Evolutionary conservation across 1,284 basidiomycete species (phyloP), one percentile per base, ranked within the genome.

Genomic region (Marasmius fiardii): DNA sequence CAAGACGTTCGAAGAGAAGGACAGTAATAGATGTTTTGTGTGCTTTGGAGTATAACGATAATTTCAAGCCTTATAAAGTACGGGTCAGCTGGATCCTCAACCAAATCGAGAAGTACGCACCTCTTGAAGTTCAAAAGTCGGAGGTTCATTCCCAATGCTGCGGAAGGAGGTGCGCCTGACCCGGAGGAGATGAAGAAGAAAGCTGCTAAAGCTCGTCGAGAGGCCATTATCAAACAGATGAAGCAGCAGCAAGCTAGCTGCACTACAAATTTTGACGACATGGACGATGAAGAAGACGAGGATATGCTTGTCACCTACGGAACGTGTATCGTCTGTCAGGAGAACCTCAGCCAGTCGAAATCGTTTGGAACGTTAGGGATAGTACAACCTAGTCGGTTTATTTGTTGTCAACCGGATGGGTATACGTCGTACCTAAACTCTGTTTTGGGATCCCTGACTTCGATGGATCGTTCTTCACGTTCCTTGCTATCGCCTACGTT

Each of bases 161-260:
- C 68, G 2, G 67, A 68, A n/a, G 34, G 94, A 31, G n/a, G n/a
- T n/a, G n/a, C n/a, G n/a, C n/a, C n/a, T n/a, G n/a, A n/a, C n/a
- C n/a, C n/a, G n/a, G n/a, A n/a, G n/a, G n/a, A n/a, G n/a, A n/a
- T n/a, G n/a, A n/a, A n/a, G n/a, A n/a, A n/a, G n/a, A n/a, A n/a
- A n/a, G n/a, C n/a, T n/a, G n/a, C n/a, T n/a, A n/a, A n/a, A n/a
- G n/a, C n/a, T n/a, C n/a, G n/a, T n/a, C 90, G 96, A 68, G 89
- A 88, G 57, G 89, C 90, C 0, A 91, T 98, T 64, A 92, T 98
- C 90, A 83, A 86, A 62, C 86, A 95, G 71, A 97, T 97, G 83
- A 93, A 93, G 63, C 87, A 87, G 28, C 92, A 95, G 66, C 95
- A 97, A 65, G 87, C 86, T 28, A 88, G 83, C 59, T 95, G 97